A percentile compares a stretch with the other conserved stretches of the same genome.
Evolutionary conservation across 257 asterid species (phyloP).

Genomic region (Lithospermum erythrorhizon): DNA sequence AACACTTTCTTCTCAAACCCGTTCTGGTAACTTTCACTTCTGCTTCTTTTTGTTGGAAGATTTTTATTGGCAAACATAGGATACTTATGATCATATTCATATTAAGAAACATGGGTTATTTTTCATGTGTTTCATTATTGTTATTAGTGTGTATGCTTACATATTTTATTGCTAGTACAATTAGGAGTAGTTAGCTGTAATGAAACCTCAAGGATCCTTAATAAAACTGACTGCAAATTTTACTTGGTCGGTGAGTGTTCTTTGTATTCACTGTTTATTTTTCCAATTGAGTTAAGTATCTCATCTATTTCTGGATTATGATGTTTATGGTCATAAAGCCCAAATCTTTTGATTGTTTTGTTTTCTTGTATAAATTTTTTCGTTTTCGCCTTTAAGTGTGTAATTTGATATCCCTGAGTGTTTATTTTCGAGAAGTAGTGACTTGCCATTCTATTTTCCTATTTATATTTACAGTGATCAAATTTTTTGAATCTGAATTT

Average conservation of each 20-base stretch:
- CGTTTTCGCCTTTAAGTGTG: too few relatives aligned
- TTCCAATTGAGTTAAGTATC: background rate
- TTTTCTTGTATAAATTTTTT: background rate
- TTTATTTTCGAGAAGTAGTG: background rate
- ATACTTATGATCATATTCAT: too few relatives aligned
- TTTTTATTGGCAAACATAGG: too few relatives aligned
- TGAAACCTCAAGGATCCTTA: too few relatives aligned
- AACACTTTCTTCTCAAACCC: slow-evolving; percentile 61
- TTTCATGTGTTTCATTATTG: too few relatives aligned
- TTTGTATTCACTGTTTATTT: too few relatives aligned
- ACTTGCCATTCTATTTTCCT: background rate
- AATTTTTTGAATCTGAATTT: background rate
- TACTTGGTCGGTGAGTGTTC: too few relatives aligned
- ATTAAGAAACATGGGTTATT: too few relatives aligned
- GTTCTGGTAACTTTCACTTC: slow-evolving; percentile 3
- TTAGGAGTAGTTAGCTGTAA: too few relatives aligned
- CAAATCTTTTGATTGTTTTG: background rate
- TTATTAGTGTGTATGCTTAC: too few relatives aligned
- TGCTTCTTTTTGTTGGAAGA: background rate
- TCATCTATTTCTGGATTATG: background rate
- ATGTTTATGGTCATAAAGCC: background rate
- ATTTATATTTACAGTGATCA: background rate
- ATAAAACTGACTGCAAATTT: too few relatives aligned
- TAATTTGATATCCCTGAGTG: background rate
- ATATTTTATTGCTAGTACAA: too few relatives aligned